A percentile compares a stretch with the other conserved stretches of the same genome.
Evolutionary conservation across 352 stramenopile genomes (phyloP).

Genomic region (Sclerospora graminicola): DNA sequence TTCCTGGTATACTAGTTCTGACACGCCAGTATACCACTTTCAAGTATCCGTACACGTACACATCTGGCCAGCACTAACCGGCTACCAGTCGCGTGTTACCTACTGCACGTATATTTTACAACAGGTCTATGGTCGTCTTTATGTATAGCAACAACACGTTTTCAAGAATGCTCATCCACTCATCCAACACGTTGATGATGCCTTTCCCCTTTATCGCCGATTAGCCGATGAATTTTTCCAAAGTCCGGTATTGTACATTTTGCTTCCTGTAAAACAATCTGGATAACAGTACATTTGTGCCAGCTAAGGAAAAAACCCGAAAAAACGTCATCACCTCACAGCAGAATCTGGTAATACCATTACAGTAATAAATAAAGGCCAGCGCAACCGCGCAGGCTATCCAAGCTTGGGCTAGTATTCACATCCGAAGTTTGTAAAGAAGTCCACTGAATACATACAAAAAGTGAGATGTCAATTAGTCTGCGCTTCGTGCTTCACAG

Average conservation of each 20-base stretch:
- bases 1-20: too few relatives aligned
- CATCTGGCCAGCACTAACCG: too few relatives aligned
- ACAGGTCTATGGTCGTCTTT: slow-evolving; percentile 58
- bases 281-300: background rate
- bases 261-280: slow-evolving; percentile 25
- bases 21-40: too few relatives aligned
- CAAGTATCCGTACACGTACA: too few relatives aligned
- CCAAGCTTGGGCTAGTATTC: slow-evolving; percentile 28
- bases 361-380: slow-evolving; percentile 65
- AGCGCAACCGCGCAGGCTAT: slow-evolving; percentile 44
- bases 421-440: slow-evolving; percentile 21
- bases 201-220: slow-evolving; percentile 30
- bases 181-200: slow-evolving; percentile 62
- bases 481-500: slow-evolving; percentile 24
- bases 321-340: slow-evolving; percentile 35
- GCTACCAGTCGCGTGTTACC: too few relatives aligned
- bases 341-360: slow-evolving; percentile 70
- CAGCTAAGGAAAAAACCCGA: background rate
- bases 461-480: background rate
- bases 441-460: slow-evolving; percentile 29
- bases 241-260: slow-evolving; percentile 44
- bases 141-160: slow-evolving; percentile 61
- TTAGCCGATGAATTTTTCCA: slow-evolving; percentile 51
- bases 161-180: slow-evolving; percentile 84
- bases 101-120: too few relatives aligned